Percentiles rank a stretch among this genome's conserved stretches.
phyloP scores from a whole-genome alignment of 345 rosid species.

The Ceriops zippeliana region DNA sequence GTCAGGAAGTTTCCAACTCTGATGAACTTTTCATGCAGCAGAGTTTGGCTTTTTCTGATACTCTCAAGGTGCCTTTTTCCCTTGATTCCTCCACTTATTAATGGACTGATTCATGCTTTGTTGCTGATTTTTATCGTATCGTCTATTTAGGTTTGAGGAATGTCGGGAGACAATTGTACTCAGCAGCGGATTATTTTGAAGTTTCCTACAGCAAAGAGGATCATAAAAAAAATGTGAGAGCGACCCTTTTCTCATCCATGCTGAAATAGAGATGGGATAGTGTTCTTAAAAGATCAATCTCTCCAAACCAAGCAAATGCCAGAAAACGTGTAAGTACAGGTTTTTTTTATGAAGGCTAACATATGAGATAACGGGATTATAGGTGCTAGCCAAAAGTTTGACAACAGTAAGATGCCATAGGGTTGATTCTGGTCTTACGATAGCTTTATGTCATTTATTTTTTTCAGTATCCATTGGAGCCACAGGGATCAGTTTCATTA shows the following conservation, averaged over 20 bases:
- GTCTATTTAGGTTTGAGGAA: slow-evolving; percentile 60
- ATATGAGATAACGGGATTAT: background rate
- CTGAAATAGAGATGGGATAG: background rate
- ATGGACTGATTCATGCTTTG: background rate
- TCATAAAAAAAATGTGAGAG: slow-evolving; percentile 69
- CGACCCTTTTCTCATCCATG: background rate
- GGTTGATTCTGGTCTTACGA: background rate
- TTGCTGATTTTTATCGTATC: background rate
- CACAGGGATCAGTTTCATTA: slow-evolving; percentile 45
- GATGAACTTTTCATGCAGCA: slow-evolving; percentile 75
- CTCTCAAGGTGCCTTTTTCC: slow-evolving; percentile 51
- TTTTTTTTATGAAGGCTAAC: background rate
- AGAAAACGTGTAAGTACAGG: slow-evolving; percentile 35
- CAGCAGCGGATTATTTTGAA: slow-evolving; percentile 88
- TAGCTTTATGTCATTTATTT: background rate
- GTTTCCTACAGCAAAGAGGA: slow-evolving; percentile 48
- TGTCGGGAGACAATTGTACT: slow-evolving; percentile 66
- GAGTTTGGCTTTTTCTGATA: slow-evolving; percentile 59
- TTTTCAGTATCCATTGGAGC: slow-evolving; percentile 42
- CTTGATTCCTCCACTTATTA: background rate
- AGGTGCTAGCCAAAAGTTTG: background rate
- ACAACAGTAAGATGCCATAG: background rate
- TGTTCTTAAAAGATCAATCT: slow-evolving; percentile 41
- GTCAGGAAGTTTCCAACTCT: slow-evolving; percentile 44
- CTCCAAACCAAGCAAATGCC: slow-evolving; percentile 35